phyloP scores from a whole-genome alignment of 2,329 filamentous ascomycete genomes.

The Fusarium sp. region DNA sequence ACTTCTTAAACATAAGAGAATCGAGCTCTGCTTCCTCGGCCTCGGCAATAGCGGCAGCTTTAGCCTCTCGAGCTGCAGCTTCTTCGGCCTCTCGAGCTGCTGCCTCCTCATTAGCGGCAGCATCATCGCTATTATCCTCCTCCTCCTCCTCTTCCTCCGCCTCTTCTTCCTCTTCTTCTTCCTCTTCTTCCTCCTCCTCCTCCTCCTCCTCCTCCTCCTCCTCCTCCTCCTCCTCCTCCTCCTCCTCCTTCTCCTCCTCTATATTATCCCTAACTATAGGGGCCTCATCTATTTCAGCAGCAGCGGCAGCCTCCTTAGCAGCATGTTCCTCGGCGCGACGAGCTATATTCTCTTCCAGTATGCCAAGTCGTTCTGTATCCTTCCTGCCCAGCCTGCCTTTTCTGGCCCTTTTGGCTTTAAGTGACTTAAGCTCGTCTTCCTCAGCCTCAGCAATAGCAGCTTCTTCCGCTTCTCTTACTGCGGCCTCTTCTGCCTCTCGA shows the following conservation, averaged over 20 bases:
- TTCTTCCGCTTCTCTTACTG: constrained; percentile 40
- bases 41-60: constrained; percentile 33
- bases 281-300: constrained; percentile 23
- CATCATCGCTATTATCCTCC: not conserved
- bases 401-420: constrained; percentile 54
- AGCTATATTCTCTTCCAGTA: constrained; percentile 25
- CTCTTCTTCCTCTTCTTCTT: not conserved
- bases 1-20: constrained; percentile 39
- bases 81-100: constrained; percentile 33
- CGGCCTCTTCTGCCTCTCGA: constrained; percentile 14
- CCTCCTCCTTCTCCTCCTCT: constrained; percentile 45
- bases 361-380: constrained; percentile 36
- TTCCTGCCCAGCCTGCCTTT: constrained; percentile 49
- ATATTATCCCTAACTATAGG: not conserved
- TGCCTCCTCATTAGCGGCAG: not conserved
- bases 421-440: constrained; percentile 57
- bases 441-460: constrained; percentile 47
- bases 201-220: not conserved
- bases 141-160: not conserved
- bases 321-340: constrained; percentile 45
- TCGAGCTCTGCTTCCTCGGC: constrained; percentile 37
- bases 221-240: constrained; percentile 21
- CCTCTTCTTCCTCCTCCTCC: not conserved
- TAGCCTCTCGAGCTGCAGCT: constrained; percentile 45
- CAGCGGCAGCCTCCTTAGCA: constrained; percentile 18